phyloP scores from a whole-genome alignment of 306 rosid species.

The Corylus heterophylla region DNA sequence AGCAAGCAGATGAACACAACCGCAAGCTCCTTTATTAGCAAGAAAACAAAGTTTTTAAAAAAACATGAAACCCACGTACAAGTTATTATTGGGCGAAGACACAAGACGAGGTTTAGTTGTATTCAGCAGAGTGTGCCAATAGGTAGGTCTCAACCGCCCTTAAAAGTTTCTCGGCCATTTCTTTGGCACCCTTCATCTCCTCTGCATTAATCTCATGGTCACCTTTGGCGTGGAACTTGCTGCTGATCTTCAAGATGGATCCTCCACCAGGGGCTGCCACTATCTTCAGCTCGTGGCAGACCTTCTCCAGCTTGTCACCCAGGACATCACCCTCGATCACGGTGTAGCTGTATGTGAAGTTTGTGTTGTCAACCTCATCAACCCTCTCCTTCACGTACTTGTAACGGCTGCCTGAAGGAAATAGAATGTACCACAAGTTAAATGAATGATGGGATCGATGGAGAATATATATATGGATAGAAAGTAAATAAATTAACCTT shows the following conservation, averaged over 20 bases:
- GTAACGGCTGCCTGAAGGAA: not conserved
- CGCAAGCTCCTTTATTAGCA: not conserved
- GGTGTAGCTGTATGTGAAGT: constrained; percentile 35
- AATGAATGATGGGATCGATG: too few relatives aligned
- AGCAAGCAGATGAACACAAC: not conserved
- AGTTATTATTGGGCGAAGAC: not conserved
- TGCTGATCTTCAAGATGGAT: constrained; percentile 36
- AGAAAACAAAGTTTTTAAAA: not conserved
- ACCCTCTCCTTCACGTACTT: constrained; percentile 40
- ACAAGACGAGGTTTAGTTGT: constrained; percentile 23
- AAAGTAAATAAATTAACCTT: constrained; percentile 10
- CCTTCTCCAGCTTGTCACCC: constrained; percentile 39
- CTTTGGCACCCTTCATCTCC: constrained; percentile 38
- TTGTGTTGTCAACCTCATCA: constrained; percentile 38
- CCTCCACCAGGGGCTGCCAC: constrained; percentile 39
- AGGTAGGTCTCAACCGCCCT: constrained; percentile 47
- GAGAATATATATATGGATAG: too few relatives aligned
- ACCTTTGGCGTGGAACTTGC: constrained; percentile 41
- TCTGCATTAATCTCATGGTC: constrained; percentile 28
- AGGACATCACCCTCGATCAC: constrained; percentile 46
- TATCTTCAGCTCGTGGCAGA: constrained; percentile 35
- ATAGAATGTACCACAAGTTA: not conserved
- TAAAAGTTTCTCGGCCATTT: constrained; percentile 36
- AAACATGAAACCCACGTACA: not conserved
- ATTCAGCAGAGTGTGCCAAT: constrained; percentile 12